Evolutionary conservation across 1,284 basidiomycete species (phyloP), one percentile per base, ranked within the genome.

Genomic region (Agroathelia rolfsii): DNA sequence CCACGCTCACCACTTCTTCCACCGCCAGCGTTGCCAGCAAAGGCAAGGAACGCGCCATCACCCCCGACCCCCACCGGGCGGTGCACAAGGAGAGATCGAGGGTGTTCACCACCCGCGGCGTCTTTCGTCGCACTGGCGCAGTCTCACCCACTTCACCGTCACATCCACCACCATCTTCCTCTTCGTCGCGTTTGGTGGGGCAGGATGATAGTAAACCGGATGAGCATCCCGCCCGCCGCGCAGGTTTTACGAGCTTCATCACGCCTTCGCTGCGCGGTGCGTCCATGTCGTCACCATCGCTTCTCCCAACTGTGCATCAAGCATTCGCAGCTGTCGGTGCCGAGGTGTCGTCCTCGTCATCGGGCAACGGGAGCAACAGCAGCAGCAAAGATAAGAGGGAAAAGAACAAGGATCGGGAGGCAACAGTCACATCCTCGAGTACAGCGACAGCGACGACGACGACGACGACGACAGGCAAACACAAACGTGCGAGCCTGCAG

Each of bases 261-360:
- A 64, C 72, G 31, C 79, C 78, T 32, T 77, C 76, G 33, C 53
- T 81, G 40, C 66, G 72, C 37, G 66, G 69, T 42, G 79, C 69
- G 33, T 79, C 79, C 32, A 66, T 76, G 61, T 83, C 80, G 40
- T 80, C 79, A 16, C 79, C 79, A 36, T 45, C 59, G 75, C 36
- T 68, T 64, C 28, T 67, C 71, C 30, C 65, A 69, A 51, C 21
- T 48, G 64, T 36, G 64, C 68, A 35, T 68, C 69, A 24, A 68
- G 18, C 64, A 61, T 46, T 68, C 69, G 25, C 66, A 65, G 37
- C 53, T 67, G n/a, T 61, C 63, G 30, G 56, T 67, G 6, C 61
- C 63, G 33, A n/a, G n/a, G 57, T 54, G 22, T 61, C 61, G 32
- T 65, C 71, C 15, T 59, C 66, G 14, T 63, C 67, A 17, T 52